Evolutionary conservation across 2,329 filamentous ascomycete genomes (phyloP), one percentile per base, ranked within the genome.

Genomic region (Colletotrichum coccodes): DNA sequence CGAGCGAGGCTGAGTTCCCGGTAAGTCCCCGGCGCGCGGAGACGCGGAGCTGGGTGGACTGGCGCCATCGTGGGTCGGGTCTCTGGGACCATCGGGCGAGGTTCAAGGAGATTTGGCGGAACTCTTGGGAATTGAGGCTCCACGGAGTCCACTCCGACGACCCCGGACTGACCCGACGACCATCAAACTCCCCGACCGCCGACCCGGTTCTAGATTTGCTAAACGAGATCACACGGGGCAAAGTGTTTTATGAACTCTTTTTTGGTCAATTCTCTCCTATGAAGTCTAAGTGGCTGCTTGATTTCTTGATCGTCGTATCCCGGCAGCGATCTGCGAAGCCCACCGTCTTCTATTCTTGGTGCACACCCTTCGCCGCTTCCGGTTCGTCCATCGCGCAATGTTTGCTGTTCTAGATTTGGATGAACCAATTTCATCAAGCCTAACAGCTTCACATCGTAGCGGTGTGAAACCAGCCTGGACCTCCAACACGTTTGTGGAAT

Each of bases 1-100:
- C 53, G 28, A 65, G 56, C 61, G 54, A 68, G 65, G 65, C 65
- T 65, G 61, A 60, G 65, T 18, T 30, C 50, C 28, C 26, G 16
- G 32, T 59, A 52, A 28, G 26, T 50, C 44, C 54, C 42, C 44
- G 26, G 40, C 21, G 23, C 21, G 50, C 52, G 44, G 57, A 23
- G n/a, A 32, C n/a, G n/a, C 54, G 49, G 46, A 23, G 26, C 28
- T 18, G 9, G 42, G 58, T 26, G n/a, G 23, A 36, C 30, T 46
- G 14, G 16, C 40, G 56, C 14, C 40, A 44, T 57, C 40, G 18
- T 32, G 26, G 56, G 6, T 16, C n/a, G n/a, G 2, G 1, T 23
- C 26, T 59, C 14, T 16, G 21, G 28, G n/a, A n/a, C 16, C 11
- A 5, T 16, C 11, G 36, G 47, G 26, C 8, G 21, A n/a, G n/a